A percentile compares a stretch with the other conserved stretches of the same genome.
Conservation (phyloP, 1,139 yeast genomes). For the Yamadazyma triangularis region DNA sequence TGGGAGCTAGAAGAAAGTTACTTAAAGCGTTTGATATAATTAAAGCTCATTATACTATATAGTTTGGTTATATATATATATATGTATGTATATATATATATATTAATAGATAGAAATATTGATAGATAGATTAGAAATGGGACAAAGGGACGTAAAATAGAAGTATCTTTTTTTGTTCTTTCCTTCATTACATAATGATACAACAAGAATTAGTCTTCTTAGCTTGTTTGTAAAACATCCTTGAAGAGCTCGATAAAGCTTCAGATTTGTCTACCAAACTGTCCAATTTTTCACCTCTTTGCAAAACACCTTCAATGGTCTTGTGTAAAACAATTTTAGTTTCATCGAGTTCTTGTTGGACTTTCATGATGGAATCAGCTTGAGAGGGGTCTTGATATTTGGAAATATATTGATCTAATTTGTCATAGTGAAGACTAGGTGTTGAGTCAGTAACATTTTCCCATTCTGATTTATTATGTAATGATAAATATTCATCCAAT, state of each 20-base stretch:
- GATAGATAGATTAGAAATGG: conserved; percentile 1
- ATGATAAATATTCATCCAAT: conserved; percentile 82
- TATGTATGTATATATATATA: no score
- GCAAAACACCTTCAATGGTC: conserved; percentile 90
- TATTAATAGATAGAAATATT: conserved; percentile 1
- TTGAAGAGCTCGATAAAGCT: conserved; percentile 80
- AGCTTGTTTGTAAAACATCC: conserved; percentile 96
- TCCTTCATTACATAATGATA: conserved; percentile 51
- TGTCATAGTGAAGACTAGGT: conserved; percentile 48
- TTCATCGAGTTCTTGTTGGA: conserved; percentile 96
- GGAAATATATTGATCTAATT: conserved; percentile 63
- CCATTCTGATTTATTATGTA: conserved; percentile 80
- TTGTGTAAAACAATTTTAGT: conserved; percentile 94
- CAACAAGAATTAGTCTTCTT: conserved; percentile 97
- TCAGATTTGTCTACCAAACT: conserved; percentile 92
- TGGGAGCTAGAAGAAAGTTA: conserved; percentile 92
- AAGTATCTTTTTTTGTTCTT: no score
- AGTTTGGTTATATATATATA: no score
- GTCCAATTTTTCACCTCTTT: conserved; percentile 90
- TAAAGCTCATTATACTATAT: background rate
- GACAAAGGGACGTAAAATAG: no score
- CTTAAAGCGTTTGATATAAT: conserved; percentile 88
- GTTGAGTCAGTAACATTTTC: conserved; percentile 47
- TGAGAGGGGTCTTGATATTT: conserved; percentile 96
- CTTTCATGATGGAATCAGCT: conserved; percentile 95